Percentiles rank a stretch among this genome's conserved stretches.
phyloP scores from a whole-genome alignment of 2,329 filamentous ascomycete genomes.

The Beauveria rudraprayagi region DNA sequence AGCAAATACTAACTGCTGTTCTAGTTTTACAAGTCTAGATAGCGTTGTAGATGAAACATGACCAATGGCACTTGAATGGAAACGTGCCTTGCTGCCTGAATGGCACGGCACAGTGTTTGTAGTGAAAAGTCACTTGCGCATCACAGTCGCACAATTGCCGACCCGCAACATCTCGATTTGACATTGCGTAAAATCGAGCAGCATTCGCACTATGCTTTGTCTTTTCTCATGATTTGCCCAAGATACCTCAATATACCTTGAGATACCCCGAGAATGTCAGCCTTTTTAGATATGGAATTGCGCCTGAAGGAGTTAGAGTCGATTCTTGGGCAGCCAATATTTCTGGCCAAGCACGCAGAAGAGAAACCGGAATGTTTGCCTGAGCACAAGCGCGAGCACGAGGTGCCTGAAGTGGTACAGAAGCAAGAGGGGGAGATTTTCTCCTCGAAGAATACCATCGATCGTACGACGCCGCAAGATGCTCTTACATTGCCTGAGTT shows the following conservation, averaged over 20 bases:
- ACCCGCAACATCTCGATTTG: not conserved
- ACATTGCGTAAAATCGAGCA: not conserved
- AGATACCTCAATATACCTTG: not conserved
- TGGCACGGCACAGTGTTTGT: not conserved
- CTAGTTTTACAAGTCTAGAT: constrained; percentile 32
- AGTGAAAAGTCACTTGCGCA: not conserved
- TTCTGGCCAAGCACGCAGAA: not conserved
- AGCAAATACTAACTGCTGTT: constrained; percentile 18
- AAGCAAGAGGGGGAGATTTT: not conserved
- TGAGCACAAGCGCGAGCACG: not conserved
- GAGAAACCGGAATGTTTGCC: not conserved
- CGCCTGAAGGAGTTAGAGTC: constrained; percentile 4
- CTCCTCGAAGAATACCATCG: not conserved
- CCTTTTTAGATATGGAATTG: not conserved
- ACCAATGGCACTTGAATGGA: not conserved
- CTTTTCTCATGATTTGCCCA: not conserved
- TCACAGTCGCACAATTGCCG: not conserved
- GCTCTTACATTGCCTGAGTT: not conserved
- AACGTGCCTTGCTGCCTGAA: not conserved
- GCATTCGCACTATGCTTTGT: no score
- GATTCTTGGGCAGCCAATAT: not conserved
- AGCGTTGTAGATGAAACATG: constrained; percentile 7
- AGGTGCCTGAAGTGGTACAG: not conserved
- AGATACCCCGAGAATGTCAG: not conserved
- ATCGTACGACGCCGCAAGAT: not conserved